phyloP scores from a whole-genome alignment of 208 protist genomes.

The Angomonas deanei region DNA sequence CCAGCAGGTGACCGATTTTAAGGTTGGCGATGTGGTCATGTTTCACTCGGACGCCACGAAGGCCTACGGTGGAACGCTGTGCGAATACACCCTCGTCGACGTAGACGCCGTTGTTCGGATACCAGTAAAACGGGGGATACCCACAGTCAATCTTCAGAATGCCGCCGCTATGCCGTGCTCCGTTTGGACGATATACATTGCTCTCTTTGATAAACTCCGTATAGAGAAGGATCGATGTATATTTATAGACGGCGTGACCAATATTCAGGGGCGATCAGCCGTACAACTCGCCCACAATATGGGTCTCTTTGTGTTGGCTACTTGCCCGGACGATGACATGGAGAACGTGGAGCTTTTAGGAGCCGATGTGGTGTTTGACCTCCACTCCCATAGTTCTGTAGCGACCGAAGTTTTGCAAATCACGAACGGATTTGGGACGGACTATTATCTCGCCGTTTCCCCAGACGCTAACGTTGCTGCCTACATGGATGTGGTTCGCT shows the following conservation, averaged over 20 bases:
- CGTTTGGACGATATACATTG: slow-evolving; percentile 56
- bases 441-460: neutral
- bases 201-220: slow-evolving; percentile 39
- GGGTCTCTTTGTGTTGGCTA: slow-evolving; percentile 21
- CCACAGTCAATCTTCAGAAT: slow-evolving; percentile 23
- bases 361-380: neutral
- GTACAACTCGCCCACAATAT: slow-evolving; percentile 29
- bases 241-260: slow-evolving; percentile 31
- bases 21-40: slow-evolving; percentile 48
- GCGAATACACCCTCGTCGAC: slow-evolving; percentile 57
- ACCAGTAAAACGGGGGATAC: slow-evolving; percentile 1
- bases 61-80: slow-evolving; percentile 37
- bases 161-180: slow-evolving; percentile 59
- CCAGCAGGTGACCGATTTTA: slow-evolving; percentile 10
- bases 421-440: neutral
- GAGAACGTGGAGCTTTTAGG: neutral
- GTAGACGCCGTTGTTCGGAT: slow-evolving; percentile 40
- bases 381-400: neutral
- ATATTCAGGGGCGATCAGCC: slow-evolving; percentile 27
- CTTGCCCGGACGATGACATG: neutral
- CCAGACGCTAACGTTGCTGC: neutral
- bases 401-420: neutral
- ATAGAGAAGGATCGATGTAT: slow-evolving; percentile 27
- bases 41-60: slow-evolving; percentile 34
- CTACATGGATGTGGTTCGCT: neutral